Base-by-base conservation (phyloP, 2,329 filamentous ascomycete species). In the Colletotrichum tamarilloi region DNA sequence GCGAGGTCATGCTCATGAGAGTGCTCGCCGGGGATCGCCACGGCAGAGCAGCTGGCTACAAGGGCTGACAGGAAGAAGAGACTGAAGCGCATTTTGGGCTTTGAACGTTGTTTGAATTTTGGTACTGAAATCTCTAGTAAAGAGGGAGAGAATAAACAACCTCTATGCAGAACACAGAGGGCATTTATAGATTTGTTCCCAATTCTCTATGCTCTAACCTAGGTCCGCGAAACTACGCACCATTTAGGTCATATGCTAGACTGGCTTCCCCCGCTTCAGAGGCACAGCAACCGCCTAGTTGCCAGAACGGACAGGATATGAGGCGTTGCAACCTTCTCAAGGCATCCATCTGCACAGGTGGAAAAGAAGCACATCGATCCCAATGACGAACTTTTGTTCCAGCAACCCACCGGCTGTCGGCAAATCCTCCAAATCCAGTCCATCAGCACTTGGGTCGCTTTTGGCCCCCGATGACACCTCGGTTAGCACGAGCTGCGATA, bases 81-180 rank as follows among this genome's bases (percentile, higher is more conserved):
- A n/a, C 75, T 85, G 12, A 77, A 80, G 22, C 82, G 79, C 30
- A 85, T 85, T 82, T 85, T 85, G 83, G 73, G 7, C 7, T 46
- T 42, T 19, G 38, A 42, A 5, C 1, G 4, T 19, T 14, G 12
- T 5, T 42, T 42, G 14, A 7, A 26, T 0, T 5, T 26, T 26
- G 26, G 26, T 26, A 26, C 26, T 5, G 4, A 26, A 26, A 26
- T 26, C 26, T 26, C 26, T 26, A 26, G 26, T 26, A 26, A 26
- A 26, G 26, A 26, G 26, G 26, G 4, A 26, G 26, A 26, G 26
- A 26, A 26, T 26, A 0, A 3, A 19, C 3, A 46, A 7, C 2
- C 16, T 46, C 5, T 46, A 9, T 19, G 42, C 3, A 8, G 19
- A 9, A 46, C 9, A 6, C 5, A 8, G 16, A 9, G 42, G 42